Evolutionary conservation across 176 grass and related monocot species (phyloP), one percentile per base, ranked within the genome.

Genomic region (Puya raimondii): DNA sequence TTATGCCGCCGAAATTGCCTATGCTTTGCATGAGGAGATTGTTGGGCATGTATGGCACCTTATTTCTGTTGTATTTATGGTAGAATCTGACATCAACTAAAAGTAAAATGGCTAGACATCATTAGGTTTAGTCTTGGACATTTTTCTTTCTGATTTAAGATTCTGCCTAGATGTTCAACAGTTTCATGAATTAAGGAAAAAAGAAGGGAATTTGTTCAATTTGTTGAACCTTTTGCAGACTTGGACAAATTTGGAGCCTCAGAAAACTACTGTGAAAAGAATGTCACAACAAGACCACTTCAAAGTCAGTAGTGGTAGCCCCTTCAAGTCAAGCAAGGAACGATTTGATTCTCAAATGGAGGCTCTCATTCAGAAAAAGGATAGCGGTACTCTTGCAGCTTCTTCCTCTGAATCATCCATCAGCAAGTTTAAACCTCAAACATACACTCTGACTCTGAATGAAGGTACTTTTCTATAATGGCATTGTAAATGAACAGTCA

Each of bases 261-360:
- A 89, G 80, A 96, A 90, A 84, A 90, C 89, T 50, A 90, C 89
- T 69, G 89, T 96, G 76, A 96, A 92, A 84, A 90, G 93, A 87
- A 74, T 80, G 64, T 50, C 73, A 23, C 81, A 84, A 47, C 88
- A 91, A 73, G 86, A 87, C 56, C 71, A 65, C 75, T 76, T 85
- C 59, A 92, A 71, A 71, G 79, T 92, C 49, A 84, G 52, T 77
- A 80, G 78, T 71, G 79, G 85, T 69, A 87, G 81, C 14, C 89
- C 86, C 29, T 92, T 96, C 73, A 81, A 80, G 54, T 81, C 79
- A 65, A 88, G 85, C 80, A 96, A 87, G 82, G 81, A 90, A 87
- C 77, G 79, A 53, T 91, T 89, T 71, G 86, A 87, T 88, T 86
- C 86, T 64, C 80, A 89, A 69, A 76, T 87, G 61, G 84, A 85